Conservation (phyloP, 164 flowering plant species). For the Piper betle region DNA sequence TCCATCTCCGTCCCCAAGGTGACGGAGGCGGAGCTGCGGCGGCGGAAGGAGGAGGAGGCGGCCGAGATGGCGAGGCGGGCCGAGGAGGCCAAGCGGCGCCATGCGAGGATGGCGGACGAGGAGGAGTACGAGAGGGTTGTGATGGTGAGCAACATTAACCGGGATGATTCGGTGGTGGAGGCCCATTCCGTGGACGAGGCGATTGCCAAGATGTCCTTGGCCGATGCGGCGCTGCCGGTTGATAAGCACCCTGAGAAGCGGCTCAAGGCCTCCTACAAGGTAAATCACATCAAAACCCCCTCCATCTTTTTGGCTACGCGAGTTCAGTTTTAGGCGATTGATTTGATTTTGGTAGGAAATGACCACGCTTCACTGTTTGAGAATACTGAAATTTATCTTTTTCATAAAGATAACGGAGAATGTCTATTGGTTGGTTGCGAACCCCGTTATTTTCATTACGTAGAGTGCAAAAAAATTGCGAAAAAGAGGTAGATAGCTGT, state of each 20-base stretch:
- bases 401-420: too few species aligned
- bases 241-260: constrained; percentile 90
- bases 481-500: too few species aligned
- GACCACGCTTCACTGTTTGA: too few species aligned
- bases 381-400: too few species aligned
- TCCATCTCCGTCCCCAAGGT: constrained; percentile 84
- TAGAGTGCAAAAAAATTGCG: too few species aligned
- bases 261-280: constrained; percentile 90
- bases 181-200: constrained; percentile 89
- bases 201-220: constrained; percentile 44
- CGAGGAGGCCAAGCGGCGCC: constrained; percentile 55
- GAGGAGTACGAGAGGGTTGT: constrained; percentile 93
- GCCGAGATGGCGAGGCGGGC: constrained; percentile 31
- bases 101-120: constrained; percentile 60
- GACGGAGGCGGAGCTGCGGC: constrained; percentile 71
- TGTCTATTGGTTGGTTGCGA: too few species aligned
- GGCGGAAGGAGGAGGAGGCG: constrained; percentile 60
- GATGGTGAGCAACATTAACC: constrained; percentile 56
- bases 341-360: too few species aligned
- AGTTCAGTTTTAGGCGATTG: too few species aligned
- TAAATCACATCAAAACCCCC: constrained; percentile 5
- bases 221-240: constrained; percentile 41
- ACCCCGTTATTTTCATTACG: too few species aligned
- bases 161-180: constrained; percentile 75
- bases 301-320: too few species aligned